These are phyloP conservation scores for Russula earlei DNA, from an alignment of 768 basidiomycete genomes.

Conservation along the genomic window DNA sequence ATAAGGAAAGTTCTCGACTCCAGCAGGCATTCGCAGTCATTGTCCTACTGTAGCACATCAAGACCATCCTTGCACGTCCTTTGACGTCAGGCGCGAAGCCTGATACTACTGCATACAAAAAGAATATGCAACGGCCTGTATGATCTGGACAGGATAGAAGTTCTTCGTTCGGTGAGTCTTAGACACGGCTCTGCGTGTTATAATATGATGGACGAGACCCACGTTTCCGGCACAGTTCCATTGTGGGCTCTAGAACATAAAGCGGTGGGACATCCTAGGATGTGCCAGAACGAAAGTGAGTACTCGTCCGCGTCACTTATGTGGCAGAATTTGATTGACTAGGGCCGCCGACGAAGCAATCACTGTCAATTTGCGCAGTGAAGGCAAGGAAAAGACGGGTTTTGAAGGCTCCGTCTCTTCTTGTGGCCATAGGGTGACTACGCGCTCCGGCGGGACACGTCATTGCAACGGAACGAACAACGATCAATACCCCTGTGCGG, in stretches of 20 bases:
- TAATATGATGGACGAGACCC: too few relatives aligned
- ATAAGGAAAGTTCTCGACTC: too few relatives aligned
- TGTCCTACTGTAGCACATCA: too few relatives aligned
- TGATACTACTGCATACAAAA: too few relatives aligned
- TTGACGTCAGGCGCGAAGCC: too few relatives aligned
- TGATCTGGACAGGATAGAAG: too few relatives aligned
- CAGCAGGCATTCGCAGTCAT: too few relatives aligned
- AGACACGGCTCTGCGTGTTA: too few relatives aligned
- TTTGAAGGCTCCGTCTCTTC: neutral
- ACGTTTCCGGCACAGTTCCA: neutral
- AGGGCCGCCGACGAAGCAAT: neutral
- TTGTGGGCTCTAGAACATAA: neutral
- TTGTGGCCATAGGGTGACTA: slow-evolving; percentile 25
- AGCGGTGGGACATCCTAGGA: neutral
- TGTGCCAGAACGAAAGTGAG: neutral
- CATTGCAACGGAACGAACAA: slow-evolving; percentile 40
- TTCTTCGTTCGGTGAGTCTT: too few relatives aligned
- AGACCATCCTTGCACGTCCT: too few relatives aligned
- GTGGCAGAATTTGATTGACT: neutral
- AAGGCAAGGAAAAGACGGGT: neutral
- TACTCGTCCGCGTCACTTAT: neutral
- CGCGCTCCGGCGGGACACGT: slow-evolving; percentile 30
- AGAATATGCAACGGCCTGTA: too few relatives aligned
- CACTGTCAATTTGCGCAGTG: neutral
- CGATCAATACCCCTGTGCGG: slow-evolving; percentile 27